Evolutionary conservation across 169 alveolate genomes (phyloP).

Genomic region (Cryptosporidium muris): DNA sequence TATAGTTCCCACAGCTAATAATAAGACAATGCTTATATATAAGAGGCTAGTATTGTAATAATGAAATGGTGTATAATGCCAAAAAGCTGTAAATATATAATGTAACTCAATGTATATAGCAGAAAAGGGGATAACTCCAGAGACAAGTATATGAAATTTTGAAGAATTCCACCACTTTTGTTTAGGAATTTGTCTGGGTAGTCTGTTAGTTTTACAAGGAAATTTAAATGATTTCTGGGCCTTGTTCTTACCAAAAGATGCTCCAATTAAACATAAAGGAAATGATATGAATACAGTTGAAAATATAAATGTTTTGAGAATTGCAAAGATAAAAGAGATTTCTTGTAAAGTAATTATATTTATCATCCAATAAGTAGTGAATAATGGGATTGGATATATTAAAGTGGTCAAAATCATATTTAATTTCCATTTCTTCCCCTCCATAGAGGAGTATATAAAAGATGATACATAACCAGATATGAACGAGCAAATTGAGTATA

Average conservation of each 20-base stretch:
- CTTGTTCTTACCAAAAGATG: constrained; percentile 42
- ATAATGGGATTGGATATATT: constrained; percentile 46
- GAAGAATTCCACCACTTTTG: constrained; percentile 69
- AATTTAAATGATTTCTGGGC: constrained; percentile 32
- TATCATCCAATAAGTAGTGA: constrained; percentile 7
- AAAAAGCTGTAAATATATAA: constrained; percentile 32
- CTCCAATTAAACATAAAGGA: constrained; percentile 64
- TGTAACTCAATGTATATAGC: constrained; percentile 60
- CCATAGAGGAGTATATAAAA: constrained; percentile 57
- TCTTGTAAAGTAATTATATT: constrained; percentile 28
- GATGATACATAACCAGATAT: constrained; percentile 59
- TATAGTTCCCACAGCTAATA: constrained; percentile 45
- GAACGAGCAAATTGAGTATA: constrained; percentile 47
- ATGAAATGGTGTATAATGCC: constrained; percentile 67
- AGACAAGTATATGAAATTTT: constrained; percentile 39
- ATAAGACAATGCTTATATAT: constrained; percentile 42
- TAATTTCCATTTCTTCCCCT: constrained; percentile 50
- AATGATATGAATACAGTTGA: background rate
- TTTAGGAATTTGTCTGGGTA: constrained; percentile 65
- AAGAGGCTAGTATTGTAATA: constrained; percentile 36
- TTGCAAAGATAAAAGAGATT: constrained; percentile 17
- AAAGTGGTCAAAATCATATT: constrained; percentile 43
- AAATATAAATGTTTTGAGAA: background rate
- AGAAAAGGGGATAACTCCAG: constrained; percentile 63
- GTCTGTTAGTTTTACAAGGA: constrained; percentile 65